phyloP scores from a whole-genome alignment of 2,329 filamentous ascomycete species.

The Amauroascus niger region DNA sequence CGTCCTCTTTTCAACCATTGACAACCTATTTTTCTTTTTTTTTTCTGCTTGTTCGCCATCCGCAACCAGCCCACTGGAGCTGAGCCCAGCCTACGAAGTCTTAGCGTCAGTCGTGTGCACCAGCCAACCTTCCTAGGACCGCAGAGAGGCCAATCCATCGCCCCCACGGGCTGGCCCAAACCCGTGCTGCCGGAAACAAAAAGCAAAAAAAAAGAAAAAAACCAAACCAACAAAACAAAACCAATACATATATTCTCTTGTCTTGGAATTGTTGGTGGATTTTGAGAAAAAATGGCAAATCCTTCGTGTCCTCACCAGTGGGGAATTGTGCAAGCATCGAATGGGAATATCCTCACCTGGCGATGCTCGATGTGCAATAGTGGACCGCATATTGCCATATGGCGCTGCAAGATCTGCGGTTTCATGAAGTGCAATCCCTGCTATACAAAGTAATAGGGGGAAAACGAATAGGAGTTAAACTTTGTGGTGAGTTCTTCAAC shows the following conservation, averaged over 20 bases:
- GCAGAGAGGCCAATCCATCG: neutral
- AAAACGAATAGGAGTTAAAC: neutral
- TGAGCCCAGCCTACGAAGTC: neutral
- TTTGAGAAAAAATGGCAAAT: slow-evolving; percentile 11
- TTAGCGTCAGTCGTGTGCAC: neutral
- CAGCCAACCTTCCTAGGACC: neutral
- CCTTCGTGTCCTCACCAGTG: slow-evolving; percentile 16
- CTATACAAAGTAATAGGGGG: slow-evolving; percentile 22
- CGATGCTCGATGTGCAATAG: slow-evolving; percentile 37
- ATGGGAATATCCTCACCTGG: slow-evolving; percentile 37
- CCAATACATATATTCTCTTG: neutral
- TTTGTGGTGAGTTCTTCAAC: slow-evolving; percentile 1
- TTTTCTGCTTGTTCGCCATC: neutral
- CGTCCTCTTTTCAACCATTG: neutral
- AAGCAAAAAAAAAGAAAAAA: neutral
- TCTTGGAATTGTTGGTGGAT: neutral
- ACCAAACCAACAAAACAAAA: neutral
- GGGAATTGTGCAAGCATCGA: slow-evolving; percentile 32
- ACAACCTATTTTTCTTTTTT: neutral
- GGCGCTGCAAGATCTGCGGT: slow-evolving; percentile 37
- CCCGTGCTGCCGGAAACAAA: neutral
- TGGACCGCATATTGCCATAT: slow-evolving; percentile 35
- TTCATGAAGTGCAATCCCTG: slow-evolving; percentile 35
- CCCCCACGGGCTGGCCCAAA: neutral
- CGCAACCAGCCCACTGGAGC: neutral